A percentile compares a stretch with the other conserved stretches of the same genome.
phyloP scores from a whole-genome alignment of 139 green algal genomes.

The Chlamydomonas urium region DNA sequence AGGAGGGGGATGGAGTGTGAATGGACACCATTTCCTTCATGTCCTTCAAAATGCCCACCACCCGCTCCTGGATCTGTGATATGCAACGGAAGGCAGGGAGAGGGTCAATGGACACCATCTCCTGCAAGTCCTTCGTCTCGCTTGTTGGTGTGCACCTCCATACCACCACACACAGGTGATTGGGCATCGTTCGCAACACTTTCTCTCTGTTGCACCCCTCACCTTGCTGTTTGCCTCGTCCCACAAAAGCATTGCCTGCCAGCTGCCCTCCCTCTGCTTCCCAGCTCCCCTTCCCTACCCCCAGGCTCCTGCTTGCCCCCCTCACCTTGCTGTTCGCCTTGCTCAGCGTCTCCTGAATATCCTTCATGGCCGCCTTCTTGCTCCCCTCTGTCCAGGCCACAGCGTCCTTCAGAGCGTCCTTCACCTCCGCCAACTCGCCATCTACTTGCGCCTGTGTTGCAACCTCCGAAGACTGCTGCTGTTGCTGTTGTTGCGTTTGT shows the following conservation, averaged over 20 bases:
- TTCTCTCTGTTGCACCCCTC: background rate
- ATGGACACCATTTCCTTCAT: background rate
- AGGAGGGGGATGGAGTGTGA: background rate
- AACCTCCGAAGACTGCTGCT: too few relatives aligned
- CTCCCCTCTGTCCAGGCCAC: constrained; percentile 4
- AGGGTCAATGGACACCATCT: background rate
- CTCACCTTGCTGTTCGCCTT: constrained; percentile 13
- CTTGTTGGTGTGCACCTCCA: too few relatives aligned
- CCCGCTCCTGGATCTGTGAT: constrained; percentile 5
- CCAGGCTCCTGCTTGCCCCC: background rate
- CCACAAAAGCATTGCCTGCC: background rate
- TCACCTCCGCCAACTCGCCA: constrained; percentile 6
- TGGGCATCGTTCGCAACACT: background rate
- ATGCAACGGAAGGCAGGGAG: background rate
- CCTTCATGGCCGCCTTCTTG: constrained; percentile 9
- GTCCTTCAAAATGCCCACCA: constrained; percentile 13
- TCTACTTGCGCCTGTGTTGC: too few relatives aligned
- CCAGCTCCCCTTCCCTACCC: too few relatives aligned
- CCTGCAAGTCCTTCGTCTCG: background rate
- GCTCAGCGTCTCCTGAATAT: constrained; percentile 14
- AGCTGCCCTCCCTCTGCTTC: too few relatives aligned
- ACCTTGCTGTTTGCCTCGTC: background rate
- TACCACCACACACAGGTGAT: too few relatives aligned
- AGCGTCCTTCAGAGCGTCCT: background rate
- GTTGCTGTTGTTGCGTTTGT: too few relatives aligned